These are phyloP conservation scores for Trypanosoma melophagium DNA, from an alignment of 208 protist genomes.

Conservation along the genomic window DNA sequence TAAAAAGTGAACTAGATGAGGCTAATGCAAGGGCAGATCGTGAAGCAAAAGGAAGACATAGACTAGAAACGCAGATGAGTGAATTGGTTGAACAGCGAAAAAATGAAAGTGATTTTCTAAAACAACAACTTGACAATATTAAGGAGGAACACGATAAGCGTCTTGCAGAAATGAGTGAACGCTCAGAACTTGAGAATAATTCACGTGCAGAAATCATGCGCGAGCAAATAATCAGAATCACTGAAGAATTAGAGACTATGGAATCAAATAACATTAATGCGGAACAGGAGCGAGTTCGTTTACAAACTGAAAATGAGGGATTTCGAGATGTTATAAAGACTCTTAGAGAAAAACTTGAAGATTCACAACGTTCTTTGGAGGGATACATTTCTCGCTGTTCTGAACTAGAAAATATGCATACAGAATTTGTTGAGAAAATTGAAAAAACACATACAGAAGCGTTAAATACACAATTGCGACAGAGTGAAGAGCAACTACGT, in stretches of 20 bases:
- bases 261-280: slow-evolving; percentile 36
- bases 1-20: slow-evolving; percentile 60
- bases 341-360: slow-evolving; percentile 23
- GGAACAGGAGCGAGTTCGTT: slow-evolving; percentile 28
- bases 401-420: slow-evolving; percentile 55
- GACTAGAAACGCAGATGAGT: slow-evolving; percentile 35
- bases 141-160: slow-evolving; percentile 50
- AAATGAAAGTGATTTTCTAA: slow-evolving; percentile 70
- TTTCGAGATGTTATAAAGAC: slow-evolving; percentile 13
- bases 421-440: slow-evolving; percentile 43
- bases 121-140: slow-evolving; percentile 60
- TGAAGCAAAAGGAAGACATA: slow-evolving; percentile 50
- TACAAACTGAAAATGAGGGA: slow-evolving; percentile 26
- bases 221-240: slow-evolving; percentile 45
- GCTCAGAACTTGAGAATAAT: slow-evolving; percentile 59
- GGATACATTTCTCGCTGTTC: slow-evolving; percentile 8
- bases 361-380: slow-evolving; percentile 16
- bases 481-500: slow-evolving; percentile 54
- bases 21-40: slow-evolving; percentile 45
- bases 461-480: slow-evolving; percentile 39
- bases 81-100: slow-evolving; percentile 26
- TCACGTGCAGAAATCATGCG: slow-evolving; percentile 57
- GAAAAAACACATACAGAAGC: slow-evolving; percentile 35
- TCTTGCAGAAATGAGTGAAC: slow-evolving; percentile 53
- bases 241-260: slow-evolving; percentile 26